phyloP scores from a whole-genome alignment of 2,329 filamentous ascomycete genomes.

The Thielaviopsis punctulata region DNA sequence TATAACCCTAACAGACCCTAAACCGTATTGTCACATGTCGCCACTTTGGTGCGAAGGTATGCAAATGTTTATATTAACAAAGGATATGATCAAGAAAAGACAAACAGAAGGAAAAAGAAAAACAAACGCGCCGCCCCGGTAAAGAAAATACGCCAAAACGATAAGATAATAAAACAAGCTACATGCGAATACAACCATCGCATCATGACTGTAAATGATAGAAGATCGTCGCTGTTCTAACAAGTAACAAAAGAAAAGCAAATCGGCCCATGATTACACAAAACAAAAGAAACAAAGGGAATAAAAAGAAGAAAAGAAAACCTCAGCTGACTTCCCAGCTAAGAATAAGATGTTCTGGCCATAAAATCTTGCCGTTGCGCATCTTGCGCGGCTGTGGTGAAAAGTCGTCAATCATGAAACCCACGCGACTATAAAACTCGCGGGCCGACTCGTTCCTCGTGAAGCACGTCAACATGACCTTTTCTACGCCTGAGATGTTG shows the following conservation, averaged over 20 bases:
- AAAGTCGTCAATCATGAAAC: conserved; percentile 36
- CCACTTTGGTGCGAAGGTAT: too few relatives aligned
- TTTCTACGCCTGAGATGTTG: conserved; percentile 35
- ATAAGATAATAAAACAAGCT: background rate
- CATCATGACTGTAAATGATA: background rate
- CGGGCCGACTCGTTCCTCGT: conserved; percentile 38
- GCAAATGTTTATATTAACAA: too few relatives aligned
- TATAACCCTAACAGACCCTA: too few relatives aligned
- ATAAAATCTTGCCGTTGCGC: conserved; percentile 34
- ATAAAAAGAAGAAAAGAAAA: background rate
- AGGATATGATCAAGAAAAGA: too few relatives aligned
- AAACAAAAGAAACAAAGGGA: background rate
- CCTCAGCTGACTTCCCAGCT: conserved; percentile 24
- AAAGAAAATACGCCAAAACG: background rate
- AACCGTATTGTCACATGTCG: too few relatives aligned
- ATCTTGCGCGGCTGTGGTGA: conserved; percentile 37
- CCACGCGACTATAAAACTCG: conserved; percentile 43
- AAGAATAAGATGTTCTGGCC: conserved; percentile 43
- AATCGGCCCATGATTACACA: background rate
- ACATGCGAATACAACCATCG: background rate
- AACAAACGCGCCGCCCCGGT: too few relatives aligned
- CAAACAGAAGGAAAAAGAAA: background rate
- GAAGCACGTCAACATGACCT: conserved; percentile 63
- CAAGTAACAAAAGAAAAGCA: background rate
- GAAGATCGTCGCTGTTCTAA: background rate